These are phyloP conservation scores for Phytophthora macrochlamydospora DNA, from an alignment of 352 stramenopile genomes.

Conservation along the genomic window DNA sequence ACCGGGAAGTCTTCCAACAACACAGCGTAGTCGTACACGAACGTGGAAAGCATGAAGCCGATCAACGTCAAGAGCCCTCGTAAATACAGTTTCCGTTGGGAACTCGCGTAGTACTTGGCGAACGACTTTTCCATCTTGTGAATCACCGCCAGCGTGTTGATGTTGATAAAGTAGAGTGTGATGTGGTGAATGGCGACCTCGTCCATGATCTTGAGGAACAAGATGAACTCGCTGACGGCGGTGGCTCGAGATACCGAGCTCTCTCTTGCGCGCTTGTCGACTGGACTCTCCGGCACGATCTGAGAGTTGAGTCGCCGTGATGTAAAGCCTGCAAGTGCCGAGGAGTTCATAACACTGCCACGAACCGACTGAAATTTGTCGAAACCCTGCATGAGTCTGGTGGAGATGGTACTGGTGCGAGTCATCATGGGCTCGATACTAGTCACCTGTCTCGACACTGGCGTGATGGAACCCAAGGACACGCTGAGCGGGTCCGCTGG, in stretches of 20 bases:
- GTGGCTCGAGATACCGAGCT: conserved; percentile 58
- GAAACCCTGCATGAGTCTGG: conserved; percentile 30
- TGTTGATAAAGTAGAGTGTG: conserved; percentile 85
- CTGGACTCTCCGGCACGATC: conserved; percentile 40
- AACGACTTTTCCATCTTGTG: conserved; percentile 83
- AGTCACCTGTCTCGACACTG: conserved; percentile 26
- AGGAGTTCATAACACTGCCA: conserved; percentile 29
- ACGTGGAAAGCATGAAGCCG: conserved; percentile 72
- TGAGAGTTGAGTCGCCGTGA: conserved; percentile 32
- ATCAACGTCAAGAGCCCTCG: conserved; percentile 63
- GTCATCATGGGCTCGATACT: conserved; percentile 40
- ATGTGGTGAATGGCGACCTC: conserved; percentile 81
- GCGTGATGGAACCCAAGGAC: conserved; percentile 35
- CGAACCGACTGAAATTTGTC: conserved; percentile 30
- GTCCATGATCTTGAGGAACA: conserved; percentile 85
- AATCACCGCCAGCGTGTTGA: conserved; percentile 69
- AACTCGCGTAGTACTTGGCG: conserved; percentile 78
- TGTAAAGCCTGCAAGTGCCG: conserved; percentile 27
- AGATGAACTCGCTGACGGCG: conserved; percentile 71
- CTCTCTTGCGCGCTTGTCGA: conserved; percentile 47
- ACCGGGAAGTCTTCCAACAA: conserved; percentile 61
- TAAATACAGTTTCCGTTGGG: conserved; percentile 66
- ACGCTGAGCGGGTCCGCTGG: conserved; percentile 41
- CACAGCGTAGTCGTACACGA: conserved; percentile 78
- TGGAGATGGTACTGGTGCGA: conserved; percentile 51